Evolutionary conservation across 2,329 filamentous ascomycete species (phyloP).

Genomic region (Calonectria honghensis): DNA sequence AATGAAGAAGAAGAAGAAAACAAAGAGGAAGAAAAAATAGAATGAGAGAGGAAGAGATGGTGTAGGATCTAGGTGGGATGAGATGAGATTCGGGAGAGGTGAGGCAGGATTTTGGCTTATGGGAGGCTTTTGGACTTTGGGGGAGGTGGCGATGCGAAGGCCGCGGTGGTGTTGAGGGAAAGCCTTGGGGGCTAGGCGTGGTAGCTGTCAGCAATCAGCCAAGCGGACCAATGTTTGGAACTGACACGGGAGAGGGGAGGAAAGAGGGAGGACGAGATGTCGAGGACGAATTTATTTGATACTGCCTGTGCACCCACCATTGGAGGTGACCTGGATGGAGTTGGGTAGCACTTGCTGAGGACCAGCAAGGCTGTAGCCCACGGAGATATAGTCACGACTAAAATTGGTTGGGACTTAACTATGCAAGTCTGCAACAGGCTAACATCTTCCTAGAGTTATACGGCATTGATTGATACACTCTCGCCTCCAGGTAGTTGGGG

Average conservation of each 20-base stretch:
- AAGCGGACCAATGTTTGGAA: not conserved
- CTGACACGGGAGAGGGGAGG: not conserved
- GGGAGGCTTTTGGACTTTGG: constrained; percentile 4
- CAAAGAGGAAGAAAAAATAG: not conserved
- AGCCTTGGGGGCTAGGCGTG: not conserved
- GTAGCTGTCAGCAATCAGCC: not conserved
- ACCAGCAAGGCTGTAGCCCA: not conserved
- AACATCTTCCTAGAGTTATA: not conserved
- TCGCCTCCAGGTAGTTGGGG: not conserved
- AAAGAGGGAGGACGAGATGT: not conserved
- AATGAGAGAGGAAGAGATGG: not conserved
- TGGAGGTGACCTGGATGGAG: not conserved
- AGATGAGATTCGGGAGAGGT: not conserved
- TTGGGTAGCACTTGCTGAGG: not conserved
- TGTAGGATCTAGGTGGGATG: not conserved
- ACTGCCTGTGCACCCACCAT: not conserved
- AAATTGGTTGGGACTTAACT: not conserved
- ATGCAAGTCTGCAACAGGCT: not conserved
- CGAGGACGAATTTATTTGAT: not conserved
- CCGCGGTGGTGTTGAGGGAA: not conserved
- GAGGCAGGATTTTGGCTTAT: not conserved
- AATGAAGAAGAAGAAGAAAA: constrained; percentile 50
- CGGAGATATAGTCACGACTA: not conserved
- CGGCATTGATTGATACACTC: not conserved
- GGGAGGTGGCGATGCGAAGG: constrained; percentile 17